phyloP scores from a whole-genome alignment of 139 green algal species.

The Tetraselmis striata region DNA sequence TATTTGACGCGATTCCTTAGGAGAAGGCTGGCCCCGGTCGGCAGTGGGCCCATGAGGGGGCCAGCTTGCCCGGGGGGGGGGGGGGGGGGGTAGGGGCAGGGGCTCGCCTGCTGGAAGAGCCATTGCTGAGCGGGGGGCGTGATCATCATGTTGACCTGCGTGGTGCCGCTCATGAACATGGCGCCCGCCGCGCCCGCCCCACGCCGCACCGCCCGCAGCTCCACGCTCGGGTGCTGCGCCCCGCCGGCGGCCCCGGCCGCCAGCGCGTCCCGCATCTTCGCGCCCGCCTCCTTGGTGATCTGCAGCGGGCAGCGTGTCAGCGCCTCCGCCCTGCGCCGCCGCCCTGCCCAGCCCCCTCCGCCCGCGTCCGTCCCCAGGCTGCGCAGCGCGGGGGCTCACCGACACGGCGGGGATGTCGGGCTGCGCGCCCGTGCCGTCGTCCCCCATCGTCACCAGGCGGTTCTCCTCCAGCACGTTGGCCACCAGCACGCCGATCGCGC shows the following conservation, averaged over 20 bases:
- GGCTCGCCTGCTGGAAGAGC: not conserved
- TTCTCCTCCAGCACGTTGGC: slow-evolving; percentile 26
- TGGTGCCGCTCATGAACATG: not conserved
- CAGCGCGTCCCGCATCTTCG: not conserved
- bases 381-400: slow-evolving; percentile 2
- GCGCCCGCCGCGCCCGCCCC: too few species aligned
- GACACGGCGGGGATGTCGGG: slow-evolving; percentile 25
- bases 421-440: slow-evolving; percentile 8
- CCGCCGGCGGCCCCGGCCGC: too few species aligned
- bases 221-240: not conserved
- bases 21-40: too few species aligned
- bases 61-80: too few species aligned
- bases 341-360: too few species aligned
- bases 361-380: too few species aligned
- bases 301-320: too few species aligned
- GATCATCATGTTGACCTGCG: not conserved
- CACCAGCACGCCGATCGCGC: slow-evolving; percentile 35
- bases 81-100: not conserved
- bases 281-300: not conserved
- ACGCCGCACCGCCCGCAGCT: not conserved
- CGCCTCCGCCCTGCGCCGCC: too few species aligned
- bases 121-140: not conserved
- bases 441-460: slow-evolving; percentile 25
- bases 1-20: too few species aligned
- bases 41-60: too few species aligned